Conservation (phyloP, 805 yeast species). For the Myxozyma udenii region DNA sequence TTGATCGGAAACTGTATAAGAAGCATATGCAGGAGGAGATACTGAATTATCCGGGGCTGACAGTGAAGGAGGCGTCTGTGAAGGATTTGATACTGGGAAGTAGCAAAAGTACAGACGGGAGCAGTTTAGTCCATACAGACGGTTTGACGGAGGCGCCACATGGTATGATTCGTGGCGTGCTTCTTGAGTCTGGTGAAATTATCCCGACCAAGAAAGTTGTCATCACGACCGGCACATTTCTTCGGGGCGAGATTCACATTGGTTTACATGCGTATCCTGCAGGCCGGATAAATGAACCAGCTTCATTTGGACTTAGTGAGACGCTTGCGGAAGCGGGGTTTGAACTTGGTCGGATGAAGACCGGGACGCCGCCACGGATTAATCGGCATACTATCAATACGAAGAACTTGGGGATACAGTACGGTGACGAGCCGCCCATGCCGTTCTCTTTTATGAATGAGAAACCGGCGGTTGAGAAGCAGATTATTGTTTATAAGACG, state of each 20-base stretch:
- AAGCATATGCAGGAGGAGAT: slow-evolving; percentile 73
- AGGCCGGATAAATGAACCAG: slow-evolving; percentile 89
- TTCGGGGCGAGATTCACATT: slow-evolving; percentile 91
- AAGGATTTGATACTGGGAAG: slow-evolving; percentile 72
- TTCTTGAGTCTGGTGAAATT: slow-evolving; percentile 64
- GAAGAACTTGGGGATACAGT: slow-evolving; percentile 58
- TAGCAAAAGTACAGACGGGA: background rate
- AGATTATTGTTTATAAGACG: slow-evolving; percentile 70
- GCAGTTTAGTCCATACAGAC: slow-evolving; percentile 1
- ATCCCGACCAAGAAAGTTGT: slow-evolving; percentile 66
- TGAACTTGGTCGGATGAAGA: slow-evolving; percentile 80
- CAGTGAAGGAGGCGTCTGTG: slow-evolving; percentile 69
- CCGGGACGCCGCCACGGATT: slow-evolving; percentile 95
- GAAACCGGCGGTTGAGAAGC: slow-evolving; percentile 50
- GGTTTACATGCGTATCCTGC: slow-evolving; percentile 80
- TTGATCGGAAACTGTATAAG: slow-evolving; percentile 77
- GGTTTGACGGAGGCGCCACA: slow-evolving; percentile 12
- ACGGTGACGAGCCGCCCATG: slow-evolving; percentile 78
- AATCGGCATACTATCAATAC: slow-evolving; percentile 71
- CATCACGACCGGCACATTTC: slow-evolving; percentile 92
- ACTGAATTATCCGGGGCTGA: slow-evolving; percentile 48
- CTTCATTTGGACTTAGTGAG: slow-evolving; percentile 82
- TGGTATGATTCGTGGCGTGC: slow-evolving; percentile 58
- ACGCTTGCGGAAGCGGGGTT: slow-evolving; percentile 78
- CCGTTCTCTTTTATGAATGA: slow-evolving; percentile 89